These are phyloP conservation scores for Hepatocystis sp. DNA, from an alignment of 169 alveolate species.

Conservation along the genomic window DNA sequence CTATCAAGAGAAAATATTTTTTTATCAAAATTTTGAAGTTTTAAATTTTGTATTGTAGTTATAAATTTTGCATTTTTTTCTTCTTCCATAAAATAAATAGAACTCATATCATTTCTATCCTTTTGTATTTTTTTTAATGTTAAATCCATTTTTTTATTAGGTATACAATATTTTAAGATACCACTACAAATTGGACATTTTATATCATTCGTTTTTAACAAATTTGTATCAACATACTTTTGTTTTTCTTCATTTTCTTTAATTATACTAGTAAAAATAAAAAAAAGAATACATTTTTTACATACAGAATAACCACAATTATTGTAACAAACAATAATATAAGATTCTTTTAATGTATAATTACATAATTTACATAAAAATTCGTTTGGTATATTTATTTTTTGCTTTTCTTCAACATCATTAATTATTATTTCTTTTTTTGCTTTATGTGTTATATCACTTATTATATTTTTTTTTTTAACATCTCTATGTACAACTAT, in stretches of 20 bases:
- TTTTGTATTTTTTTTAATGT: conserved; percentile 39
- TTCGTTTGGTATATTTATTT: conserved; percentile 53
- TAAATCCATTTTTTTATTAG: conserved; percentile 50
- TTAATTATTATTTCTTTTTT: conserved; percentile 58
- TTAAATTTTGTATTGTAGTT: conserved; percentile 25
- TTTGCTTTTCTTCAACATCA: conserved; percentile 36
- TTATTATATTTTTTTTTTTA: conserved; percentile 20
- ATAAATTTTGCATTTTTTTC: conserved; percentile 35
- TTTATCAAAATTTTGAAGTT: conserved; percentile 47
- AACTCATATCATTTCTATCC: conserved; percentile 43
- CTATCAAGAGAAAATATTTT: too few relatives aligned
- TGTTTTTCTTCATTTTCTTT: conserved; percentile 27
- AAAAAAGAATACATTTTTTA: conserved; percentile 56
- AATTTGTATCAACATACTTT: conserved; percentile 5
- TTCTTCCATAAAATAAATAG: conserved; percentile 13
- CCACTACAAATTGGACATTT: conserved; percentile 70
- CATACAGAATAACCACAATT: conserved; percentile 77
- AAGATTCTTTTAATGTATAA: conserved; percentile 23
- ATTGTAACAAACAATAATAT: conserved; percentile 63
- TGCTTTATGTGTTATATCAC: conserved; percentile 70
- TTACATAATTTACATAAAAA: conserved; percentile 66
- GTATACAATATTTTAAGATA: conserved; percentile 31
- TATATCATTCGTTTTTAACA: conserved; percentile 11
- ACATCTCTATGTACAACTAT: conserved; percentile 57
- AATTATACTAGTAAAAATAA: conserved; percentile 14